These are phyloP conservation scores for Jatropha podagrica DNA, from an alignment of 441 rosid genomes.

Conservation along the genomic window DNA sequence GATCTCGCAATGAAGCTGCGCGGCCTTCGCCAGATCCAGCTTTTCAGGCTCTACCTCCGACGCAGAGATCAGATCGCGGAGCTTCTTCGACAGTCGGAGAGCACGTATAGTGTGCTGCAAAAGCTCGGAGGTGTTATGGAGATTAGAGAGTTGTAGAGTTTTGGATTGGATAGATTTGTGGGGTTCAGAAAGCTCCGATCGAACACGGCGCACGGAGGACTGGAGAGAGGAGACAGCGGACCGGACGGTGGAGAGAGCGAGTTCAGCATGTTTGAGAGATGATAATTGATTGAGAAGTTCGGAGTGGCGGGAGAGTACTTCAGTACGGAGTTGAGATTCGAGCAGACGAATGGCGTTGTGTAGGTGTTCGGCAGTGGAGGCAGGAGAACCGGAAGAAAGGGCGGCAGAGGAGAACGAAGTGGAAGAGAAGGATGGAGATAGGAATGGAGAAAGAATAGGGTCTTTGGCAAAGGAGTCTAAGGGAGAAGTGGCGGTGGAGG, in stretches of 20 bases:
- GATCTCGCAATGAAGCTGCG: constrained; percentile 87
- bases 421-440: constrained; percentile 86
- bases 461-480: constrained; percentile 69
- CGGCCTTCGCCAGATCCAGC: constrained; percentile 89
- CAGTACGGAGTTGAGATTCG: constrained; percentile 84
- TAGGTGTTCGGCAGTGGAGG: constrained; percentile 95
- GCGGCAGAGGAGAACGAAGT: constrained; percentile 90
- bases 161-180: constrained; percentile 56
- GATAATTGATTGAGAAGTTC: constrained; percentile 85
- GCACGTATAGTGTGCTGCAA: constrained; percentile 80
- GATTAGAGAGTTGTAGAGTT: constrained; percentile 66
- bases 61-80: constrained; percentile 62
- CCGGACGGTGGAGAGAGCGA: constrained; percentile 77
- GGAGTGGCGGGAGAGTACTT: constrained; percentile 83
- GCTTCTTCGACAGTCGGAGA: constrained; percentile 71
- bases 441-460: constrained; percentile 75
- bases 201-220: constrained; percentile 69
- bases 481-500: constrained; percentile 37
- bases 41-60: constrained; percentile 62
- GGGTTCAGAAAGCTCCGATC: constrained; percentile 91
- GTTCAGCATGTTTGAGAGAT: constrained; percentile 84
- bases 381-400: constrained; percentile 94
- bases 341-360: constrained; percentile 91
- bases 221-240: constrained; percentile 85
- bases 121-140: constrained; percentile 66